Evolutionary conservation across 805 yeast genomes (phyloP), one percentile per base, ranked within the genome.

Genomic region (Candida ovalis): DNA sequence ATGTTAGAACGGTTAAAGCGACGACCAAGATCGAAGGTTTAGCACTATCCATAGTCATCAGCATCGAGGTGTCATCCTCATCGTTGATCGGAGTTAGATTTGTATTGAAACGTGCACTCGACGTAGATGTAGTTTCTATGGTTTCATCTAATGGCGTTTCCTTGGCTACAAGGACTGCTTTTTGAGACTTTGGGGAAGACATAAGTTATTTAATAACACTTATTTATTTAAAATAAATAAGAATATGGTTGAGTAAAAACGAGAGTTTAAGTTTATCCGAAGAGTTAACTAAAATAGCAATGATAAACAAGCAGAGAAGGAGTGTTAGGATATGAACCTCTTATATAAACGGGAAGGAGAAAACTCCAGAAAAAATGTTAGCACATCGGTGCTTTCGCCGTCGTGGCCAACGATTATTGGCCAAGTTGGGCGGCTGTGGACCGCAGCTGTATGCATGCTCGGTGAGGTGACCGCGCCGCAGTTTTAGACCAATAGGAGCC

Each of bases 61-160:
- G 61, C 44, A 74, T 69, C 4, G 79, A 73, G 1, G 77, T 69
- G 59, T 74, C 70, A 52, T 76, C 81, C 54, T 75, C 80, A 49
- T 75, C 78, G 51, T 74, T 68, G 18, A 67, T 62, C 0, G 78
- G 75, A 3, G 35, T 35, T 24, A 43, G 19, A 18, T 21, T 33
- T 12, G 38, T 30, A 3, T 42, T 35, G 8, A 17, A 35, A 12
- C 18, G 42, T 12, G 46, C 32, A 3, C 18, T 18, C 12, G 47
- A 30, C 1, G 8, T 12, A 8, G 27, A 38, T 17, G 39, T 15
- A 18, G 45, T 24, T n/a, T 30, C 35, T 7, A 19, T 15, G 15
- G 25, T 7, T 8, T 43, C 40, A 9, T 35, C 45, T 10, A 43
- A 24, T 1, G 45, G 13, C 24, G 23, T 47, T 39, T 47, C 50